phyloP scores from a whole-genome alignment of 306 rosid species.

The Acacia acuminata region DNA sequence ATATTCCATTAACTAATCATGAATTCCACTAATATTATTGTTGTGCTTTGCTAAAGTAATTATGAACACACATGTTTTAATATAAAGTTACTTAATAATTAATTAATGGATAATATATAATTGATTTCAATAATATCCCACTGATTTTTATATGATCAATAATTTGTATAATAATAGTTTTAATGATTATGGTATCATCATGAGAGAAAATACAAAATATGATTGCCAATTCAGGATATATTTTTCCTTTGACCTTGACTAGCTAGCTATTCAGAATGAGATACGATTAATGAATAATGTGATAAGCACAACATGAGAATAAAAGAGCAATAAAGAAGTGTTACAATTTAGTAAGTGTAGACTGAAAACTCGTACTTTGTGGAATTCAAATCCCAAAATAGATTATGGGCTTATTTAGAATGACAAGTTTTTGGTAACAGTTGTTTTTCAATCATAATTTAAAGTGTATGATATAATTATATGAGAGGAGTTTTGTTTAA shows the following conservation, averaged over 20 bases:
- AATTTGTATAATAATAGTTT: background rate
- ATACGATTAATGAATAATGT: too few species aligned
- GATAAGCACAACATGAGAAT: too few species aligned
- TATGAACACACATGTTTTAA: background rate
- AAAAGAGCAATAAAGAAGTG: too few species aligned
- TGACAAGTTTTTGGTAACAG: rapidly evolving
- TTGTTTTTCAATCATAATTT: too few species aligned
- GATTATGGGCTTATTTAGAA: too few species aligned
- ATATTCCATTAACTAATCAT: background rate
- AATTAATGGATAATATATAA: background rate
- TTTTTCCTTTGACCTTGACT: too few species aligned
- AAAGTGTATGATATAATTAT: too few species aligned
- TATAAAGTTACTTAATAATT: background rate
- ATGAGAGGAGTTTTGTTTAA: too few species aligned
- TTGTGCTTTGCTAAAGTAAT: background rate
- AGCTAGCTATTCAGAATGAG: background rate
- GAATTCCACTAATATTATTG: background rate
- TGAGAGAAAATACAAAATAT: background rate
- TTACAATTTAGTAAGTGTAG: background rate
- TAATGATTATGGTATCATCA: background rate
- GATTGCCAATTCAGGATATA: background rate
- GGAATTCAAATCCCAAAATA: background rate
- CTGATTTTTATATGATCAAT: background rate
- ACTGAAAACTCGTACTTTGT: background rate
- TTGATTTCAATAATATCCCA: background rate